Evolutionary conservation across 345 rosid species (phyloP), one percentile per base, ranked within the genome.

Genomic region (Murraya paniculata): DNA sequence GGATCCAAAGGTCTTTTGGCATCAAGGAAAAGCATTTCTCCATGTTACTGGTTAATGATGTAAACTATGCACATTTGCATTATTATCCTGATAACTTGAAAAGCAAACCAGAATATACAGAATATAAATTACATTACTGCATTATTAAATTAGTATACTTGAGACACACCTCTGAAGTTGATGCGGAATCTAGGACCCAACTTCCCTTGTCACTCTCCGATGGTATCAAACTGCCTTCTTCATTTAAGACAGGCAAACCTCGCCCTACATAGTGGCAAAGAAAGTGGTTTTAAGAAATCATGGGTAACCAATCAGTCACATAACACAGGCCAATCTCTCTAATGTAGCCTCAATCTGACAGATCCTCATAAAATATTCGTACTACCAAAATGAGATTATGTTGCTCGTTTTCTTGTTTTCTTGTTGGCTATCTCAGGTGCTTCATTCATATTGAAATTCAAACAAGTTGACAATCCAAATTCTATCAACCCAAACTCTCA

Each of bases 161-260:
- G 53, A 71, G 62, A 74, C 72, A 67, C 83, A 95, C 98, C 98
- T 92, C 97, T 13, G 86, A 71, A 82, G 87, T 85, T 64, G 91
- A 88, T 38, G 86, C 14, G 45, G 87, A 78, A 79, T 92, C 92
- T 7, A 85, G 77, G 8, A 76, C 78, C 92, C 89, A 89, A 79
- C 72, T 86, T 72, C 91, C 96, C 85, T 82, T 89, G 69, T 86
- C 88, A 74, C 87, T 85, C 50, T 92, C 94, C 18, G 73, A 6
- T 2, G 89, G 75, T 48, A 91, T 87, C 86, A 92, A 75, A 81
- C 82, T 89, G 73, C 97, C 97, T 77, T 94, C 97, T 82, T 96
- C 99, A 74, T 94, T 94, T 72, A 96, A 84, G 69, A 94, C 82
- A 68, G 97, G 99, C 83, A 94, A 85, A 66, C 94, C 97, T 85